These are phyloP conservation scores for Diaporthe citriasiana DNA, from an alignment of 2,329 filamentous ascomycete species.

Conservation along the genomic window DNA sequence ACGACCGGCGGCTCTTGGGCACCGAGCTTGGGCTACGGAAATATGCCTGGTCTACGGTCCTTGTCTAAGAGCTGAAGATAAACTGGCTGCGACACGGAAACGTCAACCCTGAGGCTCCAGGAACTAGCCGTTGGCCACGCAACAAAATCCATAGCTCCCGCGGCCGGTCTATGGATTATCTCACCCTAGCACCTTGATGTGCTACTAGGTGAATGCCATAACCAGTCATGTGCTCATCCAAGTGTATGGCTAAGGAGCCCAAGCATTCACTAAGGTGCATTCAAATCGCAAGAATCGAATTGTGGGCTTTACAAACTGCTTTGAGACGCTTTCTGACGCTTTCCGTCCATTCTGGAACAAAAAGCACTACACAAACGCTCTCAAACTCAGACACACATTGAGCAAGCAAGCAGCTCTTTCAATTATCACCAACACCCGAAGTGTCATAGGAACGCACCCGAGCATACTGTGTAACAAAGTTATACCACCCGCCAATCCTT, in stretches of 20 bases:
- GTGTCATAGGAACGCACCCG: conserved; percentile 10
- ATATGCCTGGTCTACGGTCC: neutral
- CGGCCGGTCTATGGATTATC: neutral
- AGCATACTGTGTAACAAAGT: conserved; percentile 8
- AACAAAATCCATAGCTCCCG: conserved; percentile 5
- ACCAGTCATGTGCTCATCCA: neutral
- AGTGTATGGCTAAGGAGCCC: neutral
- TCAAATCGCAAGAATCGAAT: neutral
- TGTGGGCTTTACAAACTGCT: conserved; percentile 11
- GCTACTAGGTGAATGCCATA: neutral
- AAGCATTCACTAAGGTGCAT: neutral
- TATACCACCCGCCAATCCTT: neutral
- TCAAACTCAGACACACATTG: neutral
- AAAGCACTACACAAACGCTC: conserved; percentile 11
- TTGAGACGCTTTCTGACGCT: neutral
- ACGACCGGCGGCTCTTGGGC: conserved; percentile 33
- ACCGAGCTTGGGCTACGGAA: conserved; percentile 31
- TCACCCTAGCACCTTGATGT: neutral
- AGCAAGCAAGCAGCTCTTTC: conserved; percentile 31
- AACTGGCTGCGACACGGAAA: neutral
- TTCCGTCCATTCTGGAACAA: conserved; percentile 5
- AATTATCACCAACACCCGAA: neutral
- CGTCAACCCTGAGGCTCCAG: neutral
- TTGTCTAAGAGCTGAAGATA: neutral
- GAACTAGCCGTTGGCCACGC: neutral